Percentiles rank a stretch among this genome's conserved stretches.
Conservation (phyloP, 78 protist species). For the Cavenderia fasciculata region DNA sequence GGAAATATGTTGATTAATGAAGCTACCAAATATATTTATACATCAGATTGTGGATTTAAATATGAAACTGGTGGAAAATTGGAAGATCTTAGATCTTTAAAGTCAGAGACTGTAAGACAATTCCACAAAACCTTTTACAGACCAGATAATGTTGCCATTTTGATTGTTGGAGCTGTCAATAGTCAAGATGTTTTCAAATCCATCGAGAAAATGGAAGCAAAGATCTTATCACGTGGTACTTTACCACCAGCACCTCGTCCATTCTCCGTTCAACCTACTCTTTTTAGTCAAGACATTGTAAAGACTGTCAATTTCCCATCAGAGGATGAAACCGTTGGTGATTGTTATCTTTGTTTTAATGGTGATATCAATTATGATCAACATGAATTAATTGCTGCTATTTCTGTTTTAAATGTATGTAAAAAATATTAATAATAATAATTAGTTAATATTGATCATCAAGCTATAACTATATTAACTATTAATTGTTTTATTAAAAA, state of each 20-base stretch:
- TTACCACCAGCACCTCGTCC: slow-evolving; percentile 1
- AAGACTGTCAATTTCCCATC: slow-evolving; percentile 20
- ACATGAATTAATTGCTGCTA: neutral
- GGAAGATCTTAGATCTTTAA: slow-evolving; percentile 21
- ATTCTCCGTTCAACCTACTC: neutral
- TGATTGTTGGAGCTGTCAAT: slow-evolving; percentile 53
- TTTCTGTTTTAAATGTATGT: neutral
- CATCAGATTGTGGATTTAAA: neutral
- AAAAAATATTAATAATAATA: too few species aligned
- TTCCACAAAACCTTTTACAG: slow-evolving; percentile 65
- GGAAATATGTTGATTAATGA: neutral
- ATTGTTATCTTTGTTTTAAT: neutral
- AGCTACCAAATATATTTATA: neutral
- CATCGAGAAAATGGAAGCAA: slow-evolving; percentile 17
- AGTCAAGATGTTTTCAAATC: slow-evolving; percentile 9
- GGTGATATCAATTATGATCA: neutral
- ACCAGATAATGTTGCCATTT: slow-evolving; percentile 35
- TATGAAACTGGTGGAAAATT: slow-evolving; percentile 71
- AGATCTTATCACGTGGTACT: neutral
- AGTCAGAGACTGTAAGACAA: slow-evolving; percentile 33
- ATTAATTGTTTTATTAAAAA: neutral
- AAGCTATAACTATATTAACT: neutral
- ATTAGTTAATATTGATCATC: neutral
- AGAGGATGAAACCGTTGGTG: slow-evolving; percentile 44
- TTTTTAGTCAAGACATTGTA: neutral